Evolutionary conservation across 2,329 filamentous ascomycete genomes (phyloP), one percentile per base, ranked within the genome.

Genomic region (Xylariaceae sp.): DNA sequence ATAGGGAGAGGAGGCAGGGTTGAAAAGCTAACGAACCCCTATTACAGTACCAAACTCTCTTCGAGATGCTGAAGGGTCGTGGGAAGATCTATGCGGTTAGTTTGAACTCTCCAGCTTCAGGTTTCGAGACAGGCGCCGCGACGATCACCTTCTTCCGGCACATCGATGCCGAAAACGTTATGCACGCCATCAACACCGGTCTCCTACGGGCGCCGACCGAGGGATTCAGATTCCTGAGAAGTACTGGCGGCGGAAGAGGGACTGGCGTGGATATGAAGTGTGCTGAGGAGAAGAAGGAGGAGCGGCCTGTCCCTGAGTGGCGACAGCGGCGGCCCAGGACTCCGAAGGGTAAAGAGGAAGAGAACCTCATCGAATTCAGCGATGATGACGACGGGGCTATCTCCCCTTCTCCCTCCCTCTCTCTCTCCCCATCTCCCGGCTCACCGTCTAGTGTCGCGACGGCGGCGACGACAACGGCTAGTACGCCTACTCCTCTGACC

Each of bases 101-200:
- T 9, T 41, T 41, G 19, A 21, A 4, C 6, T 12, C 26, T 15
- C 34, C n/a, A 27, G 14, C 6, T 18, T 8, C 18, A 15, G 5
- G 6, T 9, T 8, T 16, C 12, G 3, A 26, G 9, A 23, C 18
- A 9, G 31, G 30, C 13, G 42, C 42, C 2, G 38, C 30, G 11
- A 36, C 27, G 2, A 24, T 44, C 19, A 38, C 34, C 3, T 44
- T 41, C 27, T 44, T 41, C 18, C 29, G 38, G 6, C 43, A 45
- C 27, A 6, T n/a, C 9, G 32, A 41, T 14, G 43, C 43, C 21
- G 31, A 29, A 9, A 31, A 32, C 23, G 29, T 36, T 2, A 31
- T 36, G 35, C 5, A 6, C 7, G 36, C 28, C 7, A 34, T 46
- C 3, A 40, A 40, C n/a, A 16, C 17, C 6, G 40, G 43, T 13